A percentile compares a stretch with the other conserved stretches of the same genome.
Conservation (phyloP, 495 filamentous ascomycete species). For the Collariella sp. region DNA sequence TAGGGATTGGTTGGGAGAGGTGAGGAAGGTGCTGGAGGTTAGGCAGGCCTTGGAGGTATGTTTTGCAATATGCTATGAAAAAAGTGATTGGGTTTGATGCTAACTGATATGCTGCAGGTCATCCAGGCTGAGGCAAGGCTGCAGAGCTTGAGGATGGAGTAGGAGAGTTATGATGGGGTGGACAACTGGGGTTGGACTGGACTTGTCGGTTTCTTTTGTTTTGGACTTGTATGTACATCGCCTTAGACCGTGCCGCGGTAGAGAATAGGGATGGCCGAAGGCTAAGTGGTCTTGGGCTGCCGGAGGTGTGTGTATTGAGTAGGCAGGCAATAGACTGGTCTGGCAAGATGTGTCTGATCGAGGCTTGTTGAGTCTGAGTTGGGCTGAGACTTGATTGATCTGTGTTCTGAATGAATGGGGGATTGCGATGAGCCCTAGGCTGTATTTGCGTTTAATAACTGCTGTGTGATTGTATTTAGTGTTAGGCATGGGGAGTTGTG, state of each 20-base stretch:
- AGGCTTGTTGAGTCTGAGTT: too few species aligned
- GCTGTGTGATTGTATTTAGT: too few species aligned
- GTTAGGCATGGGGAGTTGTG: too few species aligned
- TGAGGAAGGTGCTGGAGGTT: conserved; percentile 82
- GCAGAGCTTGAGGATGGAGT: conserved; percentile 51
- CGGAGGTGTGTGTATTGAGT: conserved; percentile 10
- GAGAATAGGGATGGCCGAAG: neutral
- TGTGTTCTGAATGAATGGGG: too few species aligned
- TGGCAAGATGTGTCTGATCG: neutral
- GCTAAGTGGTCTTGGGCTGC: neutral
- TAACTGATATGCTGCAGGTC: conserved; percentile 38
- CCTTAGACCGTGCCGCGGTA: conserved; percentile 8
- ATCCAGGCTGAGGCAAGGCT: conserved; percentile 54
- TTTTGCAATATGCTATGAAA: conserved; percentile 13
- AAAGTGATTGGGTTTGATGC: conserved; percentile 5
- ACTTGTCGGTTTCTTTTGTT: neutral
- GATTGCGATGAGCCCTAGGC: too few species aligned
- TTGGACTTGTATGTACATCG: conserved; percentile 12
- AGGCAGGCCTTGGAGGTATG: conserved; percentile 90
- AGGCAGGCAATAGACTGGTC: conserved; percentile 19
- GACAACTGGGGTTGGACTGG: conserved; percentile 14
- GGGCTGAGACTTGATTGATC: too few species aligned
- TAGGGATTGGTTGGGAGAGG: conserved; percentile 85
- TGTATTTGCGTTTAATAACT: too few species aligned
- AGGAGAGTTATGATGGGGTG: conserved; percentile 11